phyloP scores from a whole-genome alignment of 2,329 filamentous ascomycete genomes.

The Fusarium pseudoanthophilum region DNA sequence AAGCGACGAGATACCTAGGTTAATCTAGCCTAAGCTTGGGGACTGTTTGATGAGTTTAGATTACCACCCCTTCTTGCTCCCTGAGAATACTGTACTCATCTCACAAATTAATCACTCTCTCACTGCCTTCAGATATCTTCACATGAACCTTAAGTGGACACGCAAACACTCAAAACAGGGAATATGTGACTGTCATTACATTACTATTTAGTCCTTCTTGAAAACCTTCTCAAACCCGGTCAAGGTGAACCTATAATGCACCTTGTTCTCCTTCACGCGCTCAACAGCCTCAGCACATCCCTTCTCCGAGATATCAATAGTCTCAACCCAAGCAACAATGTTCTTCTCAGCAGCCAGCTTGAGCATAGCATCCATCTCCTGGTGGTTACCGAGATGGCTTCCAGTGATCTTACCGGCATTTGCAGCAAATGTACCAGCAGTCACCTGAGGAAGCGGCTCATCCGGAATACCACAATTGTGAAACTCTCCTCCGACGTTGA shows the following conservation, averaged over 20 bases:
- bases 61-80: no score
- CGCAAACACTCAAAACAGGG: background rate
- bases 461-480: conserved; percentile 69
- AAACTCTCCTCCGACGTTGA: conserved; percentile 65
- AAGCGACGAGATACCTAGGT: no score
- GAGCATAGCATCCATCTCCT: conserved; percentile 69
- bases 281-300: conserved; percentile 76
- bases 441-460: conserved; percentile 56
- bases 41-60: background rate
- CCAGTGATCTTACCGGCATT: conserved; percentile 64
- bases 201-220: conserved; percentile 17
- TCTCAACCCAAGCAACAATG: conserved; percentile 67
- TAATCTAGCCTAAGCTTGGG: background rate
- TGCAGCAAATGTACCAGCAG: conserved; percentile 55
- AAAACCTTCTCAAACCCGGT: conserved; percentile 75
- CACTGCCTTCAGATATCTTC: no score
- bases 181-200: background rate
- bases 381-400: conserved; percentile 70
- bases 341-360: conserved; percentile 65
- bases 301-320: conserved; percentile 72
- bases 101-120: rapidly evolving
- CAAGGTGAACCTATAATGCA: conserved; percentile 78
- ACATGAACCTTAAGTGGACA: no score
- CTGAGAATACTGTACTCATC: no score
- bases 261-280: conserved; percentile 75